Evolutionary conservation across 495 filamentous ascomycete species (phyloP), one percentile per base, ranked within the genome.

Genomic region (Penicillium manginii): DNA sequence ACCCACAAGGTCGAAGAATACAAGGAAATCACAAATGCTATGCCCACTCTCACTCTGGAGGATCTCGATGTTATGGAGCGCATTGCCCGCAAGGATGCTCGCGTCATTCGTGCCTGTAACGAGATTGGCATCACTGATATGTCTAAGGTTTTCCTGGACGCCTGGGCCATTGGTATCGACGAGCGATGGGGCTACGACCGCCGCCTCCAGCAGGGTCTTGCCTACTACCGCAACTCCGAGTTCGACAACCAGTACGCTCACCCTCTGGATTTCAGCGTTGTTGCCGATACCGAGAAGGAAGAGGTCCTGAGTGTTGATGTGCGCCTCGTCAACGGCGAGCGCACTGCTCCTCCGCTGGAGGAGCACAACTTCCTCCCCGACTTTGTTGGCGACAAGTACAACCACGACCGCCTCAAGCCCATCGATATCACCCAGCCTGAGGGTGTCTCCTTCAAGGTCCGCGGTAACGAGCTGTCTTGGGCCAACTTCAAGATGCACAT

Each of bases 291-390:
- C 61, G 91, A 96, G 83, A 93, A 88, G 58, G 91, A 96, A 75
- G 91, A 96, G 78, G 89, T 96, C 54, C 88, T 96, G 67, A 91
- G 91, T 67, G 91, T 96, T 81, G 91, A 94, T 78, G 87, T 92
- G 57, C 89, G 91, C 73, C 86, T 89, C 66, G 94, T 96, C 73
- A 88, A 89, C 11, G 78, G 75, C 2, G 86, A 90, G 64, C 79
- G 81, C 51, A 86, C 79, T 2, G 73, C 84, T 32, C 80, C 81
- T 31, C 77, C 77, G 7, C 72, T 83, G 10, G 57, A 74, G 43
- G 81, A 83, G 45, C 88, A 82, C 71, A 77, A 83, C 62, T 75
- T 83, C 31, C 73, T 78, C 4, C 77, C 82, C n/a, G 59, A 75
- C 26, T 75, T 72, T 52, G 71, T 75, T 39, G 61, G 67, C 11